Evolutionary conservation across 169 alveolate species (phyloP), one percentile per base, ranked within the genome.

Genomic region (Plasmodium malariae): DNA sequence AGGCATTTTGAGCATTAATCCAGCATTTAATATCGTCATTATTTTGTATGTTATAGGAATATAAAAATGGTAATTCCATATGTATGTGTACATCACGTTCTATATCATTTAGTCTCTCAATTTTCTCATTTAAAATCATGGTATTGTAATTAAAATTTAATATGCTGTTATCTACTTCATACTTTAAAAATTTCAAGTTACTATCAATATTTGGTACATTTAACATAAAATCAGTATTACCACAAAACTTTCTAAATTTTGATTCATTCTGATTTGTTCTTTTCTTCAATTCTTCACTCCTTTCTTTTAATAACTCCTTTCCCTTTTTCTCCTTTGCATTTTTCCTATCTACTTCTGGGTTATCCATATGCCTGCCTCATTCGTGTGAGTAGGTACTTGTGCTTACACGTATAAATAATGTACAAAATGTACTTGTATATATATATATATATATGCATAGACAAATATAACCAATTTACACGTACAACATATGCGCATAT

Each of bases 61-160:
- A 83, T 17, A 21, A 19, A 19, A 83, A n/a, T 6, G 85, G 83
- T 32, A 68, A 28, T 9, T 83, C 74, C 91, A 83, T 83, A 0
- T 85, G 91, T 9, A 83, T 83, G 28, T 37, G 40, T 26, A 83
- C 45, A 12, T 83, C 36, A 21, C 91, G 70, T 72, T 83, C 91
- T 9, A 45, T 36, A 34, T 65, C 85, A 68, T 65, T 83, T 54
- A 83, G 45, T 48, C 91, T 34, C 26, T 83, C 85, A 24, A 83
- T 45, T 71, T 69, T 65, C 21, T 83, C 91, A 51, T 65, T 69
- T 32, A 83, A 69, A 28, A 83, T 2, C 91, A 83, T 83, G 0
- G 83, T 83, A 32, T 40, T 83, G 21, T 68, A 83, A 37, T 49
- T 36, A 71, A 65, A 83, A 36, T 65, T 36, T 28, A 83, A 26